A percentile compares a stretch with the other conserved stretches of the same genome.
Evolutionary conservation across 1,139 yeast species (phyloP).

Genomic region (Diutina neorugosa): DNA sequence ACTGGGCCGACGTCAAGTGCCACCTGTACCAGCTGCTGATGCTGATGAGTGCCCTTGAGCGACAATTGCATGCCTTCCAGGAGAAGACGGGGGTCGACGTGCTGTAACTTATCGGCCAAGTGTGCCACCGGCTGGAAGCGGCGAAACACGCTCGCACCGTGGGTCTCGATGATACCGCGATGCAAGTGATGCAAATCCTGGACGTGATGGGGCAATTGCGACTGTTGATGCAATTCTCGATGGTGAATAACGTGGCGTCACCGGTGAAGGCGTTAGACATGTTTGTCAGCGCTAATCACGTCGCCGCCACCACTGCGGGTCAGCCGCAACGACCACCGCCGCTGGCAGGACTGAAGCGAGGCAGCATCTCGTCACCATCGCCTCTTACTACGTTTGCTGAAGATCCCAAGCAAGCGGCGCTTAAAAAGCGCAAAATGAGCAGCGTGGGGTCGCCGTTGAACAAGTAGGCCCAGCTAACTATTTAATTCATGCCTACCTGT

Average conservation of each 20-base stretch:
- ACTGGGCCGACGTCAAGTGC: constrained; percentile 56
- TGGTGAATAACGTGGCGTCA: constrained; percentile 30
- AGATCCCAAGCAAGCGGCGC: constrained; percentile 1
- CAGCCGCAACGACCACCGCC: background rate
- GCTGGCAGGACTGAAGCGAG: background rate
- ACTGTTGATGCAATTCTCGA: constrained; percentile 49
- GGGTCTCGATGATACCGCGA: constrained; percentile 54
- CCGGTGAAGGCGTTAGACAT: constrained; percentile 51
- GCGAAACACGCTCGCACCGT: constrained; percentile 20
- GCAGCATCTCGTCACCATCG: background rate
- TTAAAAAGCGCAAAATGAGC: constrained; percentile 1
- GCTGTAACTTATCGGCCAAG: constrained; percentile 13
- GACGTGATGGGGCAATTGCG: constrained; percentile 65
- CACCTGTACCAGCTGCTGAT: constrained; percentile 18
- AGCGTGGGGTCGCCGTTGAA: background rate
- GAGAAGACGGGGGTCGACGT: constrained; percentile 8
- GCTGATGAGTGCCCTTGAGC: constrained; percentile 16
- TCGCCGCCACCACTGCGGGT: background rate
- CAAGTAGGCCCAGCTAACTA: background rate
- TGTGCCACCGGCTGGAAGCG: constrained; percentile 17
- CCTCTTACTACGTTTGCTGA: background rate
- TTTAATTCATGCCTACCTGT: background rate
- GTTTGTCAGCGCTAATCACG: constrained; percentile 12
- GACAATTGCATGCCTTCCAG: constrained; percentile 12
- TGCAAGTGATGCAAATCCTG: constrained; percentile 61